phyloP scores from a whole-genome alignment of 495 filamentous ascomycete species.

The Penicillium paradoxum region DNA sequence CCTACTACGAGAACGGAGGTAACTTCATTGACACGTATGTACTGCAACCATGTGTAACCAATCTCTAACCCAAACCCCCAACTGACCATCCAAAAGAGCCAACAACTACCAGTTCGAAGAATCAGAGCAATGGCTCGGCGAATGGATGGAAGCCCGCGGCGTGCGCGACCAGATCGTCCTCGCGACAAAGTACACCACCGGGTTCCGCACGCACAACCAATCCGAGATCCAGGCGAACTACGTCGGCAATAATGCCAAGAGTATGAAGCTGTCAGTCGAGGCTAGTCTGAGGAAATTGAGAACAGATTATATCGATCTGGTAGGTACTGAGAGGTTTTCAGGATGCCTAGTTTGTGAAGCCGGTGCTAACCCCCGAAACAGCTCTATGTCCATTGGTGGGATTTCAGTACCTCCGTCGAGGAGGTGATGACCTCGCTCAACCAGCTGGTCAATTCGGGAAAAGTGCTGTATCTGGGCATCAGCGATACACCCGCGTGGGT shows the following conservation, averaged over 20 bases:
- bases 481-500: constrained; percentile 69
- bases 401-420: constrained; percentile 56
- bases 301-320: constrained; percentile 61
- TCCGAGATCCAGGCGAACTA: constrained; percentile 50
- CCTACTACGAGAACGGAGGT: constrained; percentile 60
- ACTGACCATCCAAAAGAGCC: constrained; percentile 24
- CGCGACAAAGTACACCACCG: constrained; percentile 65
- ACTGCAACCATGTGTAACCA: neutral
- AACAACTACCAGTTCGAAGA: constrained; percentile 67
- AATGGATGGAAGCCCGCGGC: constrained; percentile 60
- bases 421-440: constrained; percentile 69
- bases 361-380: neutral
- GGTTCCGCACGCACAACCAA: constrained; percentile 22
- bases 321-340: too few relatives aligned
- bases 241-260: constrained; percentile 56
- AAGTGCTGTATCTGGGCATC: constrained; percentile 67
- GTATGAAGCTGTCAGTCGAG: constrained; percentile 48
- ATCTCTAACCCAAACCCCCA: neutral
- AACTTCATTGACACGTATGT: constrained; percentile 70
- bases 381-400: constrained; percentile 62
- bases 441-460: constrained; percentile 51
- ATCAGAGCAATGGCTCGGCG: constrained; percentile 69
- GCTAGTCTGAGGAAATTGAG: constrained; percentile 55
- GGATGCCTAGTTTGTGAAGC: too few relatives aligned
- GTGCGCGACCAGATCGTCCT: constrained; percentile 61